phyloP scores from a whole-genome alignment of 345 rosid genomes.

The Bruguiera gymnorhiza region DNA sequence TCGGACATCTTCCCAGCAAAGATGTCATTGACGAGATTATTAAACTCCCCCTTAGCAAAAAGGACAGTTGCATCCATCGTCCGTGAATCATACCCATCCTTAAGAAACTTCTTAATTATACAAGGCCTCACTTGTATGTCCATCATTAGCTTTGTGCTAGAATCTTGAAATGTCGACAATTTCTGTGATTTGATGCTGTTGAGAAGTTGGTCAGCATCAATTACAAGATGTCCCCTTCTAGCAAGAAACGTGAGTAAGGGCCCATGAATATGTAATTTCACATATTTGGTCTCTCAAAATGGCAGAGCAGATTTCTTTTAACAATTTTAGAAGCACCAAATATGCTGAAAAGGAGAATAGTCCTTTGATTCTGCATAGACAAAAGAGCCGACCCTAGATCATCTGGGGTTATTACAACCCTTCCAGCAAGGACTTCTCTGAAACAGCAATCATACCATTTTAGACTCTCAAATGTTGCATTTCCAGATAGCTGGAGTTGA shows the following conservation, averaged over 20 bases:
- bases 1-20: conserved; percentile 41
- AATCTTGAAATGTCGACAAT: no score
- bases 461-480: conserved; percentile 55
- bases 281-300: no score
- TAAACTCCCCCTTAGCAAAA: conserved; percentile 28
- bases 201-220: no score
- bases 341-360: conserved; percentile 28
- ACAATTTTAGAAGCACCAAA: no score
- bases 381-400: conserved; percentile 62
- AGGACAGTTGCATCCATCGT: conserved; percentile 49
- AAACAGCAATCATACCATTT: conserved; percentile 98
- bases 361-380: conserved; percentile 53
- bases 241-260: no score
- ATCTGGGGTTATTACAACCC: conserved; percentile 53
- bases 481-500: conserved; percentile 39
- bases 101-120: conserved; percentile 47
- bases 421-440: conserved; percentile 66
- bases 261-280: no score
- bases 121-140: no score
- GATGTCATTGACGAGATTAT: conserved; percentile 34
- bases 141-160: no score
- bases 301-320: no score
- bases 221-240: no score
- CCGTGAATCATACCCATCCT: conserved; percentile 52
- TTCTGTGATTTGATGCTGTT: no score